These are phyloP conservation scores for Leishmania tropica DNA, from an alignment of 208 protist species.

Conservation along the genomic window DNA sequence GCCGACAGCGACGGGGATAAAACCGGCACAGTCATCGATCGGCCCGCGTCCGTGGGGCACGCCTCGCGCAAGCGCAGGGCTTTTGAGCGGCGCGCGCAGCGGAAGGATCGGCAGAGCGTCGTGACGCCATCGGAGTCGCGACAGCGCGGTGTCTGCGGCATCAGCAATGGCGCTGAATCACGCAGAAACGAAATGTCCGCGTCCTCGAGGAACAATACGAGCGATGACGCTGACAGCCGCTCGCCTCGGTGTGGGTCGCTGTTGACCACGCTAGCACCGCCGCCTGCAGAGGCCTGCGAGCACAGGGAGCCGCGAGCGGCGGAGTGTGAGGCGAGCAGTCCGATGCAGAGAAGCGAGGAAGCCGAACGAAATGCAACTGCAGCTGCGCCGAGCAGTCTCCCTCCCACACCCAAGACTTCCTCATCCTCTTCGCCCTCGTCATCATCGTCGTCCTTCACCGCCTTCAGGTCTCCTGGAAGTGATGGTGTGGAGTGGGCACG, in stretches of 20 bases:
- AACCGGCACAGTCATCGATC: background rate
- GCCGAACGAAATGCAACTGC: background rate
- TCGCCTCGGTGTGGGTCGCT: background rate
- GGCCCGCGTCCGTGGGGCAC: background rate
- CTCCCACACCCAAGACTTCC: background rate
- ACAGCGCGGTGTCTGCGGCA: background rate
- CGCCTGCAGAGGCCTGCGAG: background rate
- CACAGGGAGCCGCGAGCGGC: background rate
- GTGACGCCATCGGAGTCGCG: background rate
- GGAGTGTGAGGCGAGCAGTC: background rate
- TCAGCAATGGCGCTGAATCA: background rate
- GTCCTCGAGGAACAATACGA: background rate
- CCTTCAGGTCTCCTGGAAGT: background rate
- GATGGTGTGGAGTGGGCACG: conserved; percentile 5
- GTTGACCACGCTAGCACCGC: background rate
- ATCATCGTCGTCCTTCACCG: conserved; percentile 16
- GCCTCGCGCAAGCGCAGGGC: background rate
- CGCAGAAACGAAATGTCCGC: background rate
- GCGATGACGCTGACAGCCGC: background rate
- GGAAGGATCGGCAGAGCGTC: background rate
- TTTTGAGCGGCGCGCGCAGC: background rate
- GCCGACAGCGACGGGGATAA: background rate
- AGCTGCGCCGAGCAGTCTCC: background rate
- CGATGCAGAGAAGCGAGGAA: background rate
- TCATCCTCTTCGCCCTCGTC: conserved; percentile 24